phyloP scores from a whole-genome alignment of 352 stramenopile genomes.

The Phytophthora sojae region DNA sequence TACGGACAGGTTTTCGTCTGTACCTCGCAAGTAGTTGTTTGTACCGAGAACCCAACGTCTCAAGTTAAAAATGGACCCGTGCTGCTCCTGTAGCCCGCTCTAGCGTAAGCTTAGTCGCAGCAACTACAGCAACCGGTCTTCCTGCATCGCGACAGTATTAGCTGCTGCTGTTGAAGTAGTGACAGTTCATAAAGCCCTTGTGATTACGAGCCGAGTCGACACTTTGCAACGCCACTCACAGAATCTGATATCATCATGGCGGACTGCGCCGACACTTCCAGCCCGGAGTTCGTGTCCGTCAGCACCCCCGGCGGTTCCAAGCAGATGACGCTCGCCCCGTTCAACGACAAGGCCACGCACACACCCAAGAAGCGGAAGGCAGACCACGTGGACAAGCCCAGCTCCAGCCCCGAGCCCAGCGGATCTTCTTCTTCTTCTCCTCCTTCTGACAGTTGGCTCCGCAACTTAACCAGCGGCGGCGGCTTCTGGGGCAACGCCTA shows the following conservation, averaged over 20 bases:
- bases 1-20: no score
- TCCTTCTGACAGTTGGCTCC: slow-evolving; percentile 57
- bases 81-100: no score
- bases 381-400: background rate
- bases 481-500: slow-evolving; percentile 81
- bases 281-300: slow-evolving; percentile 14
- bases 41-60: no score
- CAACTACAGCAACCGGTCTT: no score
- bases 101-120: no score
- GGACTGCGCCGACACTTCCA: background rate
- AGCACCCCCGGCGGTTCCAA: slow-evolving; percentile 16
- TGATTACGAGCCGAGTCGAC: no score
- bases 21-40: no score
- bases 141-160: no score
- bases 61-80: no score
- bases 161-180: no score
- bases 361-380: slow-evolving; percentile 18
- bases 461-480: slow-evolving; percentile 60
- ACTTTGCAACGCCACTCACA: no score
- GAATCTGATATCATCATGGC: background rate
- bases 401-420: background rate
- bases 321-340: slow-evolving; percentile 21
- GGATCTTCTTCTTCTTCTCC: background rate
- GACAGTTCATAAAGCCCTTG: no score
- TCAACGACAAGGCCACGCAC: slow-evolving; percentile 4